Conservation (phyloP, 345 rosid species). For the Gossypium ekmanianum region DNA sequence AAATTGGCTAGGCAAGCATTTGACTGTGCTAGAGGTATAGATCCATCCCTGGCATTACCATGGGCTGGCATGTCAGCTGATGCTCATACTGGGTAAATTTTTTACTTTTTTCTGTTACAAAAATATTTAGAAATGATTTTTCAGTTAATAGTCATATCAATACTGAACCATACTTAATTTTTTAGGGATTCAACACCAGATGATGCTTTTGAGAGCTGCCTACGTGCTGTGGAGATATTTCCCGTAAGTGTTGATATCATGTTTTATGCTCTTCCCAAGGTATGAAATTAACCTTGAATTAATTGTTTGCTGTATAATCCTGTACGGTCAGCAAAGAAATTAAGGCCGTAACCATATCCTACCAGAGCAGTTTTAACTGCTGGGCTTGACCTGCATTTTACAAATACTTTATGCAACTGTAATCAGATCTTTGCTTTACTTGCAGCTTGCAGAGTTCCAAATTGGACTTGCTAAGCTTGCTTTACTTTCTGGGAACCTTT, state of each 20-base stretch:
- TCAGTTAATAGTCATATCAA: constrained; percentile 15
- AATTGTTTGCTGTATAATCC: background rate
- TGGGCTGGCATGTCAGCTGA: constrained; percentile 99
- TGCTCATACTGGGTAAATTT: constrained; percentile 49
- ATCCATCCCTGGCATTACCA: constrained; percentile 91
- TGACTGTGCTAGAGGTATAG: constrained; percentile 92
- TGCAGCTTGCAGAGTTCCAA: constrained; percentile 91
- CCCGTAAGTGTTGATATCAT: constrained; percentile 53
- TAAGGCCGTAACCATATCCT: constrained; percentile 6
- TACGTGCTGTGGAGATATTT: constrained; percentile 78
- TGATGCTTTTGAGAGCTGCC: constrained; percentile 89
- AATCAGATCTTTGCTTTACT: constrained; percentile 20
- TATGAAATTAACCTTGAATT: constrained; percentile 16
- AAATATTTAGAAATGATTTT: constrained; percentile 11
- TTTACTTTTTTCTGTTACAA: constrained; percentile 16
- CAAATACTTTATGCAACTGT: background rate
- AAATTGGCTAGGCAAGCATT: constrained; percentile 80
- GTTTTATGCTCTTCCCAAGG: background rate
- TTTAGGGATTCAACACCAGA: constrained; percentile 58
- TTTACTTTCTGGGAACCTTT: constrained; percentile 54
- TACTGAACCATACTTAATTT: constrained; percentile 16
- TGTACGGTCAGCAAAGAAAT: background rate
- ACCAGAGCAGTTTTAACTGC: constrained; percentile 8
- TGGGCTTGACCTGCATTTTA: background rate
- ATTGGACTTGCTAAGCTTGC: constrained; percentile 88